Percentiles rank a stretch among this genome's conserved stretches.
These are phyloP conservation scores for Calocera cornea DNA, from an alignment of 768 basidiomycete genomes.

Conservation along the genomic window DNA sequence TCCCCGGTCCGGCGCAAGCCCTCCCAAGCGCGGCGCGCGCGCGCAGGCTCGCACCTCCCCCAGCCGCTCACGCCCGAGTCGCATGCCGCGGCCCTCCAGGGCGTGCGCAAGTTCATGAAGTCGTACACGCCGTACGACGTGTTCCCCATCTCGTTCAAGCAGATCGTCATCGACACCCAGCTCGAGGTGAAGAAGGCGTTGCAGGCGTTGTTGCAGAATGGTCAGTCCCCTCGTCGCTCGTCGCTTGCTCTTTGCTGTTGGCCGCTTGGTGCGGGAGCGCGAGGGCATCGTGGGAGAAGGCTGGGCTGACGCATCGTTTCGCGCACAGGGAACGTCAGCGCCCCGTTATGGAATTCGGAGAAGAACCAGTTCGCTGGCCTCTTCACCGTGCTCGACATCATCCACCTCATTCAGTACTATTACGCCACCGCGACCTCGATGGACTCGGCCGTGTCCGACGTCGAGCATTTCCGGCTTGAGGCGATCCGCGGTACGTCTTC, in stretches of 20 bases:
- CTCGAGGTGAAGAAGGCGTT: conserved; percentile 92
- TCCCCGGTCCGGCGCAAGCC: background rate
- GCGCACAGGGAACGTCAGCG: conserved; percentile 79
- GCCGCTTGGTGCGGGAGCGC: background rate
- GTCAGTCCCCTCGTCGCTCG: conserved; percentile 18
- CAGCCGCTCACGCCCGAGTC: conserved; percentile 9
- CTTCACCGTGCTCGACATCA: conserved; percentile 98
- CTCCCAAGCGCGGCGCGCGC: background rate
- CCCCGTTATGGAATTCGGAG: conserved; percentile 95
- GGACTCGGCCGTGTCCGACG: conserved; percentile 76
- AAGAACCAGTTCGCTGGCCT: conserved; percentile 88
- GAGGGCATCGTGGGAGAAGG: too few species aligned
- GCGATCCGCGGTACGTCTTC: conserved; percentile 61
- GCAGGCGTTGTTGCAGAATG: conserved; percentile 60
- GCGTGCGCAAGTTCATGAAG: conserved; percentile 70
- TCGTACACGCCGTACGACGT: conserved; percentile 86
- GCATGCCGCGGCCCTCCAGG: conserved; percentile 27
- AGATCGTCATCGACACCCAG: conserved; percentile 93
- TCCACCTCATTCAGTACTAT: conserved; percentile 98
- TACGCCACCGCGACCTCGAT: conserved; percentile 71
- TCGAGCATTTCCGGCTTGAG: conserved; percentile 83
- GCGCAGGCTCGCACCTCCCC: conserved; percentile 1
- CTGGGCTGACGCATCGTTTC: too few species aligned
- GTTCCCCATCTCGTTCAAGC: conserved; percentile 89
- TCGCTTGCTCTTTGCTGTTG: background rate